These are phyloP conservation scores for Amauroascus niger DNA, from an alignment of 2,329 filamentous ascomycete species.

Conservation along the genomic window DNA sequence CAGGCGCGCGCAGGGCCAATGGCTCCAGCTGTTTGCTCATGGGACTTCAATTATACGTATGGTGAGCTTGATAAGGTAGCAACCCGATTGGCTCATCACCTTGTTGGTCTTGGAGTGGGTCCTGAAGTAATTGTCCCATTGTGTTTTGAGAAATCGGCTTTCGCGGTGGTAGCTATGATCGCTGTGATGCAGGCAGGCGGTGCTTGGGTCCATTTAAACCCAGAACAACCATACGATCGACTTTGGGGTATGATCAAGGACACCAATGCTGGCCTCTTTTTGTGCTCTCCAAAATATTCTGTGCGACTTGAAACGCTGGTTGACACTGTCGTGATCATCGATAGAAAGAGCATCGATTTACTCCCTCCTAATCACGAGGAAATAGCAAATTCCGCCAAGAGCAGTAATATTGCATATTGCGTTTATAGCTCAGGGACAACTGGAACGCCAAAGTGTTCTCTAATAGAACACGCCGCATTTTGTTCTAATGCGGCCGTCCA, in stretches of 20 bases:
- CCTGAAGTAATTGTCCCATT: constrained; percentile 31
- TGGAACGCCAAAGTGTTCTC: constrained; percentile 66
- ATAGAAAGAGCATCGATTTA: constrained; percentile 44
- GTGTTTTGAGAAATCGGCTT: constrained; percentile 37
- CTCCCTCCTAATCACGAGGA: constrained; percentile 41
- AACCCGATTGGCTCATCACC: constrained; percentile 28
- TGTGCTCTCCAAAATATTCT: constrained; percentile 26
- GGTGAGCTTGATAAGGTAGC: constrained; percentile 30
- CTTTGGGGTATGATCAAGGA: constrained; percentile 28
- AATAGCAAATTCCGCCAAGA: neutral
- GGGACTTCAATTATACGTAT: constrained; percentile 23
- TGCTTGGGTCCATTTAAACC: constrained; percentile 19
- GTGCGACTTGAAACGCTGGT: constrained; percentile 23
- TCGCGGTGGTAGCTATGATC: constrained; percentile 34
- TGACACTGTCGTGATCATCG: constrained; percentile 40
- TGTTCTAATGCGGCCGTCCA: constrained; percentile 47
- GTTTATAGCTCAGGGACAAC: constrained; percentile 80
- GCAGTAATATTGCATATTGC: constrained; percentile 52
- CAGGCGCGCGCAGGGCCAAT: neutral
- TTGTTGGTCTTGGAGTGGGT: constrained; percentile 32
- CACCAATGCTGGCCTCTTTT: constrained; percentile 25
- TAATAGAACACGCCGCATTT: constrained; percentile 65
- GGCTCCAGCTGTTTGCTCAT: neutral
- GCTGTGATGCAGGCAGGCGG: constrained; percentile 35
- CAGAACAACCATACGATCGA: constrained; percentile 24